Base-by-base conservation (phyloP, 1,139 yeast genomes). In the Magnusiomyces tetraspermus region DNA sequence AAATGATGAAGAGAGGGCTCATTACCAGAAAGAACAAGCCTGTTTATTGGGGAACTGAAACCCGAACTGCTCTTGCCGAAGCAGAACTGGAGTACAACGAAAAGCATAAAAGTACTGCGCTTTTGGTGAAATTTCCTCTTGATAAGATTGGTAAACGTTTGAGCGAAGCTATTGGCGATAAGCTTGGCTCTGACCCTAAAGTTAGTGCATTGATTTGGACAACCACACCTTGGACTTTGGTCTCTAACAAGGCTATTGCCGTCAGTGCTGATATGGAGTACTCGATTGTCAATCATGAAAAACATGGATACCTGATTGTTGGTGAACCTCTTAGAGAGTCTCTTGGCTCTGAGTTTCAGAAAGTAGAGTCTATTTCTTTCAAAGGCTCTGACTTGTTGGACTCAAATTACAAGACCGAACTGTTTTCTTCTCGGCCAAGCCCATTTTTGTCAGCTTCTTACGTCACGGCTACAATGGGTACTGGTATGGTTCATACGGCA, bases 141-240 rank as follows among this genome's bases (percentile, higher is more conserved):
- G 55, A 52, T n/a, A 30, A 21, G 3, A 42, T 50, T 17, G 47
- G 51, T 10, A 43, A 46, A 5, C 23, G 48, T 3, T 23, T 54
- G 22, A 44, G 30, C 23, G 23, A 30, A 28, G 37, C 48, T 8
- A 22, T 48, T 10, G 43, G 36, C 3, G 37, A 37, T 2, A 28
- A 50, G 17, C 28, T 40, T 15, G 42, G 53, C 10, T 43, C 40
- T 13, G 47, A 26, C 11, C 28, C 46, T 15, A 57, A 56, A 17
- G 49, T 63, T 2, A 55, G 57, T 21, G 61, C 67, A 10, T 64
- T 68, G 2, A 87, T 92, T 53, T 92, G 99, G 99, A 92, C 99
- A 0, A 89, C 97, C 1, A 92, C 98, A 1, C 97, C 98, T 0
- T 92, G 99, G 99, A 94, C 99, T 0, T 73, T 94, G 38, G 86